A percentile compares a stretch with the other conserved stretches of the same genome.
Evolutionary conservation across 2,329 filamentous ascomycete species (phyloP).

Genomic region (Pseudocercospora crystallina): DNA sequence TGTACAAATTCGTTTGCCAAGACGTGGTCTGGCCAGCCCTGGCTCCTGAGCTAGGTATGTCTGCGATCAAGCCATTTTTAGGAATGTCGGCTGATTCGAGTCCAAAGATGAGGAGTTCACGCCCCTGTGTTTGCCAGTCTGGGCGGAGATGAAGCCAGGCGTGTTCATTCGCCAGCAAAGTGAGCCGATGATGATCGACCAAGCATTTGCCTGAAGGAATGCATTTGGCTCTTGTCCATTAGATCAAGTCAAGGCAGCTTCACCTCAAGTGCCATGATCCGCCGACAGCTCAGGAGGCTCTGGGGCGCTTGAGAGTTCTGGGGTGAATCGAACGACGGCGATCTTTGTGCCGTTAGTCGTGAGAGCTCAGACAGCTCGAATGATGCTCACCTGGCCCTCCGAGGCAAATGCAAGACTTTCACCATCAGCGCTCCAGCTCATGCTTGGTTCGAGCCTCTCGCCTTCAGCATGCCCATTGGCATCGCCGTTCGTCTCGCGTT

Average conservation of each 20-base stretch:
- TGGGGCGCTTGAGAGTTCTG: slow-evolving; percentile 6
- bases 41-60: slow-evolving; percentile 15
- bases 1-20: slow-evolving; percentile 29
- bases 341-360: slow-evolving; percentile 9
- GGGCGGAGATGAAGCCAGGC: slow-evolving; percentile 28
- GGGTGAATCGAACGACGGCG: slow-evolving; percentile 24
- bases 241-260: too few species aligned
- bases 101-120: slow-evolving; percentile 25
- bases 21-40: slow-evolving; percentile 25
- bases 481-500: neutral
- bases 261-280: too few species aligned
- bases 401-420: slow-evolving; percentile 50
- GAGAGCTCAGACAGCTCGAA: neutral
- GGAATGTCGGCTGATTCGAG: too few species aligned
- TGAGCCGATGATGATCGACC: too few species aligned
- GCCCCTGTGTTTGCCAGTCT: slow-evolving; percentile 30
- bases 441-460: slow-evolving; percentile 29
- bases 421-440: slow-evolving; percentile 56
- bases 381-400: slow-evolving; percentile 44
- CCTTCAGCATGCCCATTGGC: slow-evolving; percentile 10
- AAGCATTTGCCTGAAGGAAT: too few species aligned
- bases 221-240: too few species aligned
- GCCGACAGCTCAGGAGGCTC: too few species aligned
- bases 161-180: slow-evolving; percentile 22
- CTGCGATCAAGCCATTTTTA: too few species aligned